Conservation (phyloP, 371 early-diverging fungal species). For the Globomyces sp. region DNA sequence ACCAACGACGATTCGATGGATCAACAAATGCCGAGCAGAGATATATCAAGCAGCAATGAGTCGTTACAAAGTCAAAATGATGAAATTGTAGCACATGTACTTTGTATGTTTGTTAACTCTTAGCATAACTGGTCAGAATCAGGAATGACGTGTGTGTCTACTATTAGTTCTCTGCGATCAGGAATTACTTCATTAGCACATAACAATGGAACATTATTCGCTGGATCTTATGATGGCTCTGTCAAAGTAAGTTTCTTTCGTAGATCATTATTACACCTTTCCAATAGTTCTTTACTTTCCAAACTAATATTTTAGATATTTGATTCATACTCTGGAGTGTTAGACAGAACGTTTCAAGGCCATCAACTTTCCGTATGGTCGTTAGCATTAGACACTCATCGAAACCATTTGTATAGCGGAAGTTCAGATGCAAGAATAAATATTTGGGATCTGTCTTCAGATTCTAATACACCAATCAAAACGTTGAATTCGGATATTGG, state of each 20-base stretch:
- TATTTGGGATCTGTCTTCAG: conserved; percentile 18
- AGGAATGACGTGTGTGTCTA: conserved; percentile 53
- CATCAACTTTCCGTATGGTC: conserved; percentile 70
- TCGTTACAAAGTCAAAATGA: background rate
- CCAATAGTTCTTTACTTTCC: too few relatives aligned
- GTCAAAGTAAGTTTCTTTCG: conserved; percentile 30
- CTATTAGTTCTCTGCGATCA: conserved; percentile 52
- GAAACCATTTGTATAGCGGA: conserved; percentile 55
- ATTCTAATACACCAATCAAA: conserved; percentile 18
- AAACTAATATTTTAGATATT: conserved; percentile 32
- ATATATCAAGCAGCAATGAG: background rate
- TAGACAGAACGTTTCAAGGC: conserved; percentile 41
- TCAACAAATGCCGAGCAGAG: too few relatives aligned
- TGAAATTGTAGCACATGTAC: too few relatives aligned
- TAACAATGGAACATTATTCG: conserved; percentile 45
- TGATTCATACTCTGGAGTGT: conserved; percentile 46
- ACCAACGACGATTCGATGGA: too few relatives aligned
- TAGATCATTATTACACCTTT: too few relatives aligned
- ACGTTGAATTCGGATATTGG: conserved; percentile 36
- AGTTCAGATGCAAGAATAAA: conserved; percentile 62
- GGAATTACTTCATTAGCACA: conserved; percentile 64
- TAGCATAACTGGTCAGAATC: conserved; percentile 27
- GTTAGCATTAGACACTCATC: conserved; percentile 48
- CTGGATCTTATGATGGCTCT: conserved; percentile 64
- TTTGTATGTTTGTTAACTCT: background rate